Conservation (phyloP, 2,329 filamentous ascomycete genomes). For the Paracorniculantispora psalliotae region DNA sequence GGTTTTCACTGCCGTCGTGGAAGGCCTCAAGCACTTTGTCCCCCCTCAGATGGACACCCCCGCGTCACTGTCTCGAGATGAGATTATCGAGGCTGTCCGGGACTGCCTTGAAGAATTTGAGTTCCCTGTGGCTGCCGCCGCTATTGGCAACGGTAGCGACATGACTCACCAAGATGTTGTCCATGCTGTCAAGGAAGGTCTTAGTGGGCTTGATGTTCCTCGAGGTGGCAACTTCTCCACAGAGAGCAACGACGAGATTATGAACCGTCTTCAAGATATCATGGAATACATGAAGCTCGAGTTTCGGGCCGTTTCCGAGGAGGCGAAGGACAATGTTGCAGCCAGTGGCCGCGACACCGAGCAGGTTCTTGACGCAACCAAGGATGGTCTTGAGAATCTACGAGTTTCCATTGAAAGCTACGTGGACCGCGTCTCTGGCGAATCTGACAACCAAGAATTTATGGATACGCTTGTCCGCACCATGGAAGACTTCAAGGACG, state of each 20-base stretch:
- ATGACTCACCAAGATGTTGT: slow-evolving; percentile 59
- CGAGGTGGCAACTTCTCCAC: slow-evolving; percentile 35
- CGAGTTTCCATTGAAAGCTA: slow-evolving; percentile 77
- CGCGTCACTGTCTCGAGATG: slow-evolving; percentile 68
- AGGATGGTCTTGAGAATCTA: slow-evolving; percentile 78
- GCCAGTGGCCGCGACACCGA: slow-evolving; percentile 79
- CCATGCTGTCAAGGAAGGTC: slow-evolving; percentile 57
- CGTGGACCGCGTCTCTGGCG: slow-evolving; percentile 65
- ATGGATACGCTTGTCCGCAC: slow-evolving; percentile 62
- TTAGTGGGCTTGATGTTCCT: slow-evolving; percentile 46
- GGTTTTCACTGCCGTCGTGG: slow-evolving; percentile 78
- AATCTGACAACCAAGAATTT: slow-evolving; percentile 70
- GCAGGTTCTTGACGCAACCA: slow-evolving; percentile 81
- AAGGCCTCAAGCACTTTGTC: slow-evolving; percentile 75
- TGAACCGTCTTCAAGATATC: slow-evolving; percentile 59
- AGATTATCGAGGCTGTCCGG: slow-evolving; percentile 76
- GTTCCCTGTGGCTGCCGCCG: slow-evolving; percentile 59
- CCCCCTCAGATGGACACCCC: slow-evolving; percentile 69
- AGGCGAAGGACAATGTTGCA: slow-evolving; percentile 71
- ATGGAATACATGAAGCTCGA: slow-evolving; percentile 55
- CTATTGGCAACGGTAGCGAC: slow-evolving; percentile 42
- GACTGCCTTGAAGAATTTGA: slow-evolving; percentile 85
- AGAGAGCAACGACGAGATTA: slow-evolving; percentile 45
- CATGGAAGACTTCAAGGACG: slow-evolving; percentile 62
- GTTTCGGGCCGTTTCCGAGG: slow-evolving; percentile 55